A percentile compares a stretch with the other conserved stretches of the same genome.
Conservation (phyloP, 345 rosid species). For the Salix udensis region DNA sequence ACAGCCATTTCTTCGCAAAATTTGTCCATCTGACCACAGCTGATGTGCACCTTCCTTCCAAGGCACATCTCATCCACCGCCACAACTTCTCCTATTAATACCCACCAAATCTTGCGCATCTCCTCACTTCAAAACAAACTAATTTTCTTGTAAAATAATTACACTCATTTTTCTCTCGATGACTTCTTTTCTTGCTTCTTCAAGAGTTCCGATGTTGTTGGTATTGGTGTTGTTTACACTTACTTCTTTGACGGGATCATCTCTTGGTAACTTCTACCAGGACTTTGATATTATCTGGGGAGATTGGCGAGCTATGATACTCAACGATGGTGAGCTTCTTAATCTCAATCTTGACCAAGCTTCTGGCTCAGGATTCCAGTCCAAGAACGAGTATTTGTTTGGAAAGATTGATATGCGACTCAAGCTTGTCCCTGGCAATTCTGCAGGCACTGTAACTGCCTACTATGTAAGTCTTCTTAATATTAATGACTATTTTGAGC, state of each 20-base stretch:
- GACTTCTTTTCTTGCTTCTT: not conserved
- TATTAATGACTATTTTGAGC: not conserved
- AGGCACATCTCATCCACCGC: not conserved
- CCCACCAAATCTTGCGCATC: not conserved
- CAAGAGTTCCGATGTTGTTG: not conserved
- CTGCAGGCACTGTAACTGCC: not conserved
- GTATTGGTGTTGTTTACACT: not conserved
- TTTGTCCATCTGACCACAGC: not conserved
- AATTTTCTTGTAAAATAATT: not conserved
- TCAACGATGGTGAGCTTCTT: not conserved
- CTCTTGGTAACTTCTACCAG: not conserved
- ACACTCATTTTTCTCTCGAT: not conserved
- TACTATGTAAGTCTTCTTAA: not conserved
- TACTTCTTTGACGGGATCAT: not conserved
- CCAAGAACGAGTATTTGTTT: not conserved
- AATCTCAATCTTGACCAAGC: not conserved
- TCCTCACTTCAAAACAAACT: not conserved
- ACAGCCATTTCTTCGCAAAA: not conserved
- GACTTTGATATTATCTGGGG: not conserved
- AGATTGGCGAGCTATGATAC: not conserved
- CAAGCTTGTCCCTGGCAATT: not conserved
- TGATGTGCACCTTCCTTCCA: not conserved
- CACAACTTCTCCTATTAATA: not conserved
- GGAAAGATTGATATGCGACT: slow-evolving; percentile 1
- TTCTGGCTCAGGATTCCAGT: not conserved